phyloP scores from a whole-genome alignment of 2,329 filamentous ascomycete species.

The Tetracladium maxilliforme region DNA sequence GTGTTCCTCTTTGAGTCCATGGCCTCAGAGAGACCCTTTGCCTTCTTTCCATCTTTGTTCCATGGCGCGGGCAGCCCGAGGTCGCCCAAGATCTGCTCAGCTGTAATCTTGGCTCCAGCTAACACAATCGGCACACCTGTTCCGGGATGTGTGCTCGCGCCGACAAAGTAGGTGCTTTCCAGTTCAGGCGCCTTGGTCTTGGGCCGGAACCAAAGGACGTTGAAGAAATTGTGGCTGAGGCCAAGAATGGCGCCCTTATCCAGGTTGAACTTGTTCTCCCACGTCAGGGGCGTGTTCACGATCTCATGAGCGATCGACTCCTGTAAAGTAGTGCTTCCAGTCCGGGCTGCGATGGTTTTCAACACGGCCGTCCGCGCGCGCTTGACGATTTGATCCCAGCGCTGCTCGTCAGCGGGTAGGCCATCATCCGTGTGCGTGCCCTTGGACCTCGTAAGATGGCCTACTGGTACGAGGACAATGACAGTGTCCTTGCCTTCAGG shows the following conservation, averaged over 20 bases:
- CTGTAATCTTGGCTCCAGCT: slow-evolving; percentile 50
- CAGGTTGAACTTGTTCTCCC: slow-evolving; percentile 57
- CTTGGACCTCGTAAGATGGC: slow-evolving; percentile 42
- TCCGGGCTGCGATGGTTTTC: slow-evolving; percentile 41
- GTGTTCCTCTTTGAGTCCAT: too few species aligned
- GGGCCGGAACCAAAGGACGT: slow-evolving; percentile 53
- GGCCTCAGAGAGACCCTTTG: slow-evolving; percentile 1
- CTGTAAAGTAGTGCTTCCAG: slow-evolving; percentile 32
- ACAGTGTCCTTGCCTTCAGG: slow-evolving; percentile 49
- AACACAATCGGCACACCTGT: slow-evolving; percentile 63
- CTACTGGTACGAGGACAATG: slow-evolving; percentile 58
- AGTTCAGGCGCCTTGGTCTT: slow-evolving; percentile 34
- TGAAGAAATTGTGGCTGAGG: slow-evolving; percentile 59
- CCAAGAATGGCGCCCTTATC: slow-evolving; percentile 63
- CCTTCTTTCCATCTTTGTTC: slow-evolving; percentile 21
- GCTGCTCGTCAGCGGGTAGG: slow-evolving; percentile 23
- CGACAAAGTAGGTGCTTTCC: slow-evolving; percentile 51
- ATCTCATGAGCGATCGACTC: slow-evolving; percentile 40
- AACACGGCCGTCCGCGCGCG: slow-evolving; percentile 46
- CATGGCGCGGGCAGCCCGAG: slow-evolving; percentile 16
- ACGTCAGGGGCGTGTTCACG: slow-evolving; percentile 49
- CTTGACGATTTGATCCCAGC: slow-evolving; percentile 46
- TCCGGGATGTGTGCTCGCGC: slow-evolving; percentile 61
- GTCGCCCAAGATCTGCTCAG: slow-evolving; percentile 32
- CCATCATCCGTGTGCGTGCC: slow-evolving; percentile 11